phyloP scores from a whole-genome alignment of 768 basidiomycete species.

The Mycena kentingensis region DNA sequence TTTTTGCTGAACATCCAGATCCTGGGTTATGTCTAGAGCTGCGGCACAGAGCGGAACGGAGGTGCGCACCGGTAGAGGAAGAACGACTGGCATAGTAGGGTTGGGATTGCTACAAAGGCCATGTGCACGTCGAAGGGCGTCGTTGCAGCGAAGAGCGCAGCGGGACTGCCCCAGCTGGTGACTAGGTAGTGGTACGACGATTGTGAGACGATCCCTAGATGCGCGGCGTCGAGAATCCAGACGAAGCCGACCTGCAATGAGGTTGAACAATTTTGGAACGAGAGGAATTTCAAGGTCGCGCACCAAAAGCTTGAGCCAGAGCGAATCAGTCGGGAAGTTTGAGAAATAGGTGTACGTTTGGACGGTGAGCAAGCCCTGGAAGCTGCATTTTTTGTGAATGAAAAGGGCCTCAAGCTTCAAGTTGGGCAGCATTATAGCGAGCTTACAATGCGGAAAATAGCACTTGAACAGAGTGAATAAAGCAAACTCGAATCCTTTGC shows the following conservation, averaged over 20 bases:
- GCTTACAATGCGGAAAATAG: slow-evolving; percentile 26
- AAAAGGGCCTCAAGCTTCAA: not conserved
- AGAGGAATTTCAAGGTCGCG: not conserved
- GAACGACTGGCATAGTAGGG: slow-evolving; percentile 7
- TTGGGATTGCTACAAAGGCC: slow-evolving; percentile 12
- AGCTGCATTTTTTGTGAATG: slow-evolving; percentile 5
- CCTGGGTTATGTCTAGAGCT: no score
- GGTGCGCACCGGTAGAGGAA: slow-evolving; percentile 12
- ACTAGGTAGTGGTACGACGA: slow-evolving; percentile 18
- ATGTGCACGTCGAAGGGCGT: slow-evolving; percentile 8
- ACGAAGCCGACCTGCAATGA: not conserved
- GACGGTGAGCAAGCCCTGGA: slow-evolving; percentile 24
- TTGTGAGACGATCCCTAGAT: slow-evolving; percentile 15
- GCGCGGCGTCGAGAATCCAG: slow-evolving; percentile 16
- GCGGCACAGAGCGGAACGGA: no score
- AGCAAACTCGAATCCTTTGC: not conserved
- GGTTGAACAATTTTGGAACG: not conserved
- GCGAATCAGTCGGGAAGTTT: slow-evolving; percentile 20
- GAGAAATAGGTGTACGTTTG: slow-evolving; percentile 25
- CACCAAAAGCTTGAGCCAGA: slow-evolving; percentile 20
- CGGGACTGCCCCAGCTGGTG: slow-evolving; percentile 11
- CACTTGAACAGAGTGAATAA: slow-evolving; percentile 4
- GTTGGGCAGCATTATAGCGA: not conserved
- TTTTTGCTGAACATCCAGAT: no score
- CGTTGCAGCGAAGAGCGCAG: slow-evolving; percentile 5